These are phyloP conservation scores for Prosopis cineraria DNA, from an alignment of 306 rosid species.

Conservation along the genomic window DNA sequence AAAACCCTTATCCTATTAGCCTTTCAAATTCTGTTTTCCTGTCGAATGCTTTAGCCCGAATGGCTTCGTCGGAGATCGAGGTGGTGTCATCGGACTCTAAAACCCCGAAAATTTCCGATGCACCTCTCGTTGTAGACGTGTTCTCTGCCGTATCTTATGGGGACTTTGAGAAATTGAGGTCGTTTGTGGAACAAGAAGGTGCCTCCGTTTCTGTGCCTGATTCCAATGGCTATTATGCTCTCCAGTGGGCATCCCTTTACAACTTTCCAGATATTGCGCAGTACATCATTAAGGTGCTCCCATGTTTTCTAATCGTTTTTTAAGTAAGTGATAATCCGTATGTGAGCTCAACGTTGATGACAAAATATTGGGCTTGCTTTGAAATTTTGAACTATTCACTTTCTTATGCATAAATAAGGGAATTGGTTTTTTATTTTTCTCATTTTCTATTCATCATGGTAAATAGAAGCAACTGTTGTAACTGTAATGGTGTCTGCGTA, in stretches of 20 bases:
- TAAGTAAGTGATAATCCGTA: background rate
- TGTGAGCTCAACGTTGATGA: slow-evolving; percentile 11
- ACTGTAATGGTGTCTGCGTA: background rate
- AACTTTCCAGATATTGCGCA: slow-evolving; percentile 69
- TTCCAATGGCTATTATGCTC: slow-evolving; percentile 67
- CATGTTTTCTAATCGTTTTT: background rate
- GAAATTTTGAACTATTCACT: background rate
- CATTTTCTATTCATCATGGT: background rate
- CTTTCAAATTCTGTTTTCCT: background rate
- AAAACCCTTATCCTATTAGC: background rate
- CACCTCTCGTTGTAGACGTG: slow-evolving; percentile 56
- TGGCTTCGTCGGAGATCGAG: slow-evolving; percentile 89
- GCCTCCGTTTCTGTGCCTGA: slow-evolving; percentile 71
- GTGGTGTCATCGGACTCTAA: slow-evolving; percentile 62
- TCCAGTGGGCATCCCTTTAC: slow-evolving; percentile 89
- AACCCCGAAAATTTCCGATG: slow-evolving; percentile 46
- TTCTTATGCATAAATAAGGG: background rate
- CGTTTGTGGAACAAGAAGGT: slow-evolving; percentile 72
- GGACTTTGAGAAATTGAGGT: slow-evolving; percentile 65
- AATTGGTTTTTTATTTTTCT: background rate
- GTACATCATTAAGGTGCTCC: slow-evolving; percentile 71
- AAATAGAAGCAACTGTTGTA: slow-evolving; percentile 12
- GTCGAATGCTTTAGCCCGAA: slow-evolving; percentile 30
- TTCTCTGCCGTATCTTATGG: slow-evolving; percentile 81
- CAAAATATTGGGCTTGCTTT: slow-evolving; percentile 15